phyloP scores from a whole-genome alignment of 495 filamentous ascomycete species.

The Sabuloglossum arenarium region DNA sequence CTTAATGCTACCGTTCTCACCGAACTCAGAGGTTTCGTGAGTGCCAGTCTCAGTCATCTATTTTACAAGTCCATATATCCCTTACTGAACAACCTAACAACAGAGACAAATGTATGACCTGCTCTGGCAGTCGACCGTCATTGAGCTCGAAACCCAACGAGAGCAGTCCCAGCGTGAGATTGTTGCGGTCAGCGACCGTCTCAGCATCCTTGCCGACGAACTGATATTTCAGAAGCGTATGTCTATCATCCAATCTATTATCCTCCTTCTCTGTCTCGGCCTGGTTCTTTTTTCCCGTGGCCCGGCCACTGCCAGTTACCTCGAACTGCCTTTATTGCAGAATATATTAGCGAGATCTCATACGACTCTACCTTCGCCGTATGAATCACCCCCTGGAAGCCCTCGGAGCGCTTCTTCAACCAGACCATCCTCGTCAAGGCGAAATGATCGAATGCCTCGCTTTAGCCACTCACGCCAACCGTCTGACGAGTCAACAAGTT shows the following conservation, averaged over 20 bases:
- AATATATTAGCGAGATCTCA: conserved; percentile 32
- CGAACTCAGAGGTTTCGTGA: conserved; percentile 50
- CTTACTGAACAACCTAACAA: not conserved
- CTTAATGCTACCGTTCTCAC: conserved; percentile 74
- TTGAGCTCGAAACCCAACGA: conserved; percentile 74
- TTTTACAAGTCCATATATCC: not conserved
- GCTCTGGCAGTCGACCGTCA: conserved; percentile 83
- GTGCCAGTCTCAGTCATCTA: not conserved
- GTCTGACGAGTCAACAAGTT: not conserved
- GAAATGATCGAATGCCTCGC: not conserved
- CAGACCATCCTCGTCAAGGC: not conserved
- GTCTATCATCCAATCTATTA: conserved; percentile 66
- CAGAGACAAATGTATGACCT: conserved; percentile 70
- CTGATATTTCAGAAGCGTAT: conserved; percentile 91
- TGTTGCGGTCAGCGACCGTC: conserved; percentile 54
- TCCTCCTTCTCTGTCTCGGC: conserved; percentile 71
- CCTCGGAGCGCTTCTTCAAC: not conserved
- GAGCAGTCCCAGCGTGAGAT: conserved; percentile 64
- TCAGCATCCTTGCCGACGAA: conserved; percentile 79
- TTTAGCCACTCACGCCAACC: not conserved
- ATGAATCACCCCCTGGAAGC: not conserved
- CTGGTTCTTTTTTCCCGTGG: conserved; percentile 57
- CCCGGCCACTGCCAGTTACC: conserved; percentile 20
- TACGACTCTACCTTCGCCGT: not conserved
- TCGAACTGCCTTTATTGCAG: conserved; percentile 35